Evolutionary conservation across 176 grass and related monocot species (phyloP), one percentile per base, ranked within the genome.

Genomic region (Miscanthus lutarioriparius): DNA sequence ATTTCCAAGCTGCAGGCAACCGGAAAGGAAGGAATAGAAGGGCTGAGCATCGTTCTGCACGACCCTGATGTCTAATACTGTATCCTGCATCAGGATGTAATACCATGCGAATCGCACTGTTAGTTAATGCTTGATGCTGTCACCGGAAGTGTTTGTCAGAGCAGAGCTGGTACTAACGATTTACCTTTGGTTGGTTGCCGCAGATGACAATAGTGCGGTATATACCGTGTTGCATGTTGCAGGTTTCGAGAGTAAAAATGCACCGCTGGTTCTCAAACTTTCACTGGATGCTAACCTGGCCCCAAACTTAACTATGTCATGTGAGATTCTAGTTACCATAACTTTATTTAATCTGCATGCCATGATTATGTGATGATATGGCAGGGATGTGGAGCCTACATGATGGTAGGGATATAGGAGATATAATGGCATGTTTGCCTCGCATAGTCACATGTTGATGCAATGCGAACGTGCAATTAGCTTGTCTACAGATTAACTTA

Each of bases 1-100:
- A 70, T 98, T 26, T 70, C 87, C 35, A 92, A 90, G 86, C 83
- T 70, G 72, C 87, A 91, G 67, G 91, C 79, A 75, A 75, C 56
- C 5, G 75, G 47, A 26, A 76, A 71, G 25, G 30, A 71, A 39
- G 76, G 16, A 40, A 58, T 14, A 26, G 45, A 23, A 30, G 77
- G 80, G 6, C 49, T 16, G 72, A 77, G 72, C 26, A 13, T 64
- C 12, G 74, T 79, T 45, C 22, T 47, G 72, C n/a, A 17, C 14
- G 27, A 83, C 65, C 16, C 64, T 16, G 56, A 44, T 22, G 49
- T 25, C 35, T 47, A 33, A 25, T 25, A n/a, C 53, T 2, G 11
- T 37, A 20, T 4, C 41, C 5, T 22, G 5, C 4, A 12, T 23
- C 19, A 14, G 9, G 36, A 6, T 30, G 3, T 7, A 0, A 35